Evolutionary conservation across 352 stramenopile genomes (phyloP).

Genomic region (Peronosclerospora sorghi): DNA sequence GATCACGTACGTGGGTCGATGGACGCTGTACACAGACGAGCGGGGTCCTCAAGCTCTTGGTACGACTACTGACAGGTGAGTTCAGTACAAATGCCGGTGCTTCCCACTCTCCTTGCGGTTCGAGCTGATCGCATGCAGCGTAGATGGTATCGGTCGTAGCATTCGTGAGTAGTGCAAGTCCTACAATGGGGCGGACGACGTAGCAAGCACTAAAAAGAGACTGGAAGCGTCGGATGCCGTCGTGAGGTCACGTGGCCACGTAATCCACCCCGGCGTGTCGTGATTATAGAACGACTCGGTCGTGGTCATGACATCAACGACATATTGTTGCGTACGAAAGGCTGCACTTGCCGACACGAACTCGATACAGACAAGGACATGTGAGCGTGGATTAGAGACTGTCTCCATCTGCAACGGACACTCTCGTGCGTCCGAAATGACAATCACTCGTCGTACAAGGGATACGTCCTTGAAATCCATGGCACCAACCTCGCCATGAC

Average conservation of each 20-base stretch:
- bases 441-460: constrained; percentile 14
- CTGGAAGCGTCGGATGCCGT: constrained; percentile 8
- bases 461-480: constrained; percentile 12
- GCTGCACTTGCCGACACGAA: constrained; percentile 9
- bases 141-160: constrained; percentile 11
- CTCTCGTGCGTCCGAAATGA: constrained; percentile 7
- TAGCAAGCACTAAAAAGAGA: constrained; percentile 26
- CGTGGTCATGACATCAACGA: constrained; percentile 35
- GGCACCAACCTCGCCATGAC: constrained; percentile 7
- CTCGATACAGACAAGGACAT: constrained; percentile 22
- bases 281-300: constrained; percentile 36
- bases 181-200: constrained; percentile 23
- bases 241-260: constrained; percentile 20
- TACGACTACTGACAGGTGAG: constrained; percentile 11
- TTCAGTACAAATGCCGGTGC: constrained; percentile 16
- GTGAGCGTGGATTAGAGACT: constrained; percentile 11
- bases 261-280: constrained; percentile 30
- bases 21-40: constrained; percentile 22
- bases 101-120: constrained; percentile 12
- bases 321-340: constrained; percentile 22
- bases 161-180: constrained; percentile 21
- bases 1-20: constrained; percentile 6
- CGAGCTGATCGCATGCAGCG: constrained; percentile 13
- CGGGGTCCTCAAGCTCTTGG: constrained; percentile 11
- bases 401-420: constrained; percentile 18